Conservation (phyloP, 2,329 filamentous ascomycete species). For the Talaromyces atroroseus region DNA sequence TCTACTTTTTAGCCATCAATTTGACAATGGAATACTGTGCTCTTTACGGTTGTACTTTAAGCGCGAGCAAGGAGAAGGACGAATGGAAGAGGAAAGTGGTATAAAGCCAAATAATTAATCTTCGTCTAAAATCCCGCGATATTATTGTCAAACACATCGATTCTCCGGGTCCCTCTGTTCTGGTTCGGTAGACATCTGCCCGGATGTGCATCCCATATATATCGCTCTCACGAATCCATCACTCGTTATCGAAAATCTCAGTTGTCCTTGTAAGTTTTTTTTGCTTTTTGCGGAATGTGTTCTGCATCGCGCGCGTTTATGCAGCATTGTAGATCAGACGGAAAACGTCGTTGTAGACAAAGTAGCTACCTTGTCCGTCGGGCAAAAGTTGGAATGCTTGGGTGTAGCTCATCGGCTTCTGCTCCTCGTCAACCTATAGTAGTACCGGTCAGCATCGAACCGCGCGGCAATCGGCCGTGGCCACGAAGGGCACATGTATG, state of each 20-base stretch:
- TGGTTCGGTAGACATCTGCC: neutral
- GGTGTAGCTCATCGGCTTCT: slow-evolving; percentile 82
- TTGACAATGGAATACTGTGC: neutral
- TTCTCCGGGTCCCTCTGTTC: neutral
- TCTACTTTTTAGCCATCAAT: too few relatives aligned
- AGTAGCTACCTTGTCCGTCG: slow-evolving; percentile 65
- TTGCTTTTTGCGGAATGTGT: neutral
- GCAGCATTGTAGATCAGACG: slow-evolving; percentile 64
- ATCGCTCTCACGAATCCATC: slow-evolving; percentile 1
- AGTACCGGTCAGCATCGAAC: slow-evolving; percentile 1
- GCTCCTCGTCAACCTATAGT: slow-evolving; percentile 72
- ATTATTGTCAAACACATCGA: neutral
- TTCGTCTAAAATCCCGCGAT: slow-evolving; percentile 1
- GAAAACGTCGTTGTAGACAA: slow-evolving; percentile 92
- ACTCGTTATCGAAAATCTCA: neutral
- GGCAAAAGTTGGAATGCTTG: slow-evolving; percentile 82
- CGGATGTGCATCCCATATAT: neutral
- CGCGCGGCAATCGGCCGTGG: neutral
- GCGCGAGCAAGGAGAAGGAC: neutral
- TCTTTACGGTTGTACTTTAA: neutral
- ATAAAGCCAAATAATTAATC: neutral
- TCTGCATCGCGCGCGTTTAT: slow-evolving; percentile 11
- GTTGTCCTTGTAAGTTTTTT: neutral
- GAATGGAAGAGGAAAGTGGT: neutral
- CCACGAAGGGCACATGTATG: slow-evolving; percentile 9